Percentiles rank a stretch among this genome's conserved stretches.
Conservation (phyloP, 305 asterid genomes). For the Rubia tinctorum region DNA sequence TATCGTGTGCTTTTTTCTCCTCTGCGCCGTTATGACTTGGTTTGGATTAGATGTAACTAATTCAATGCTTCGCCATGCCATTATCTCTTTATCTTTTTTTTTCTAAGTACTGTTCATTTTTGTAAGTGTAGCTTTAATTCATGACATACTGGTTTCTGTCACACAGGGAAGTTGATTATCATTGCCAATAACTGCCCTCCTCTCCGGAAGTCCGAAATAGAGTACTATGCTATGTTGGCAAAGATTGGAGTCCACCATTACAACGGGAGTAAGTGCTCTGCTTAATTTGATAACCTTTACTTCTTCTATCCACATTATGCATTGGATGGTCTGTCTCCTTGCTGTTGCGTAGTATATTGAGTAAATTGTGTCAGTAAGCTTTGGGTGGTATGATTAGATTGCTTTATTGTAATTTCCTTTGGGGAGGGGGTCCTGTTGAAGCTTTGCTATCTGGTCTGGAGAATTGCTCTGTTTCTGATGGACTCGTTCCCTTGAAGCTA, state of each 20-base stretch:
- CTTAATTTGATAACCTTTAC: not conserved
- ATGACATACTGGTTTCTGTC: not conserved
- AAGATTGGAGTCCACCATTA: conserved; percentile 76
- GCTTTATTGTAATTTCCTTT: not conserved
- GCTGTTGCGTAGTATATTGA: too few species aligned
- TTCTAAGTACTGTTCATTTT: not conserved
- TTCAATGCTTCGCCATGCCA: not conserved
- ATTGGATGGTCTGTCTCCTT: too few species aligned
- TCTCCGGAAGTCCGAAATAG: conserved; percentile 78
- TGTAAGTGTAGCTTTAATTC: not conserved
- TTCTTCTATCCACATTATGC: not conserved
- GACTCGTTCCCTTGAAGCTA: conserved; percentile 52
- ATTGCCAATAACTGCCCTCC: conserved; percentile 87
- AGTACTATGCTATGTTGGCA: conserved; percentile 72
- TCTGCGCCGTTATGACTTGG: too few species aligned
- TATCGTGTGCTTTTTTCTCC: too few species aligned
- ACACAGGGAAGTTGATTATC: conserved; percentile 56
- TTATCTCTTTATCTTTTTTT: too few species aligned
- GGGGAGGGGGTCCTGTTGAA: not conserved
- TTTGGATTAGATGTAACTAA: too few species aligned
- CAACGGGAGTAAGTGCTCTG: conserved; percentile 54
- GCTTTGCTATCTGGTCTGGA: conserved; percentile 46
- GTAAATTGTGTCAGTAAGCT: not conserved
- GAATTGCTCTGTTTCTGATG: conserved; percentile 24
- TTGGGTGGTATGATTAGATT: not conserved